Evolutionary conservation across 2,329 filamentous ascomycete genomes (phyloP).

Genomic region (Chaetomium sp.): DNA sequence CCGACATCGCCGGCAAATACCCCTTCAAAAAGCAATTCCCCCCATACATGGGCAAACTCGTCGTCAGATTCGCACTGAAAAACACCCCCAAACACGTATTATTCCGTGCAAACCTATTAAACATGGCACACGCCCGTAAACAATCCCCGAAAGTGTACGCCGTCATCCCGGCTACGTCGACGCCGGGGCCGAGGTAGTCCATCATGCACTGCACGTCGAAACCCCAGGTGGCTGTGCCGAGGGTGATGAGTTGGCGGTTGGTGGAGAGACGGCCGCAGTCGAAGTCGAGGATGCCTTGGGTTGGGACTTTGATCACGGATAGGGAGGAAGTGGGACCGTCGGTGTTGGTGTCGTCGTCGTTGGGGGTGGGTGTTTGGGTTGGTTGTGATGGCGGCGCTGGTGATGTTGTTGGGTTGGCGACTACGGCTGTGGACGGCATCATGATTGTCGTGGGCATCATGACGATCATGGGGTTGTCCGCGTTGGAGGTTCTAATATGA

Average conservation of each 20-base stretch:
- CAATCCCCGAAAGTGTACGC: constrained; percentile 15
- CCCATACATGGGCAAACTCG: constrained; percentile 2
- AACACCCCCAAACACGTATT: constrained; percentile 15
- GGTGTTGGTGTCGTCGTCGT: too few relatives aligned
- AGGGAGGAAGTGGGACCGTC: neutral
- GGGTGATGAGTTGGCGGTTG: constrained; percentile 10
- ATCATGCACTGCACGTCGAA: constrained; percentile 15
- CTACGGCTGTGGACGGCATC: neutral
- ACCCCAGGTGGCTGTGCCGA: constrained; percentile 8
- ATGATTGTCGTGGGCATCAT: constrained; percentile 10
- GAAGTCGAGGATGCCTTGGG: constrained; percentile 10
- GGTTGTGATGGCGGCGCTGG: too few relatives aligned
- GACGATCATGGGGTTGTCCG: constrained; percentile 1
- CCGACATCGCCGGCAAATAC: constrained; percentile 10
- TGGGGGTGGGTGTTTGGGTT: too few relatives aligned
- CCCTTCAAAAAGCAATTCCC: constrained; percentile 16
- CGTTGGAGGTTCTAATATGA: neutral
- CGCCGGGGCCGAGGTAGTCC: neutral
- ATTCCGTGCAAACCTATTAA: constrained; percentile 13
- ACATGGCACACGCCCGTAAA: constrained; percentile 12
- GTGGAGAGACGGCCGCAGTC: constrained; percentile 10
- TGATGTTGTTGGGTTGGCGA: too few relatives aligned
- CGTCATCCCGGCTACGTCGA: constrained; percentile 12
- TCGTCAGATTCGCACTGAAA: constrained; percentile 15
- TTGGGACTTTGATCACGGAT: constrained; percentile 14